Base-by-base conservation (phyloP, 2,329 filamentous ascomycete genomes). In the Graphium sp. region DNA sequence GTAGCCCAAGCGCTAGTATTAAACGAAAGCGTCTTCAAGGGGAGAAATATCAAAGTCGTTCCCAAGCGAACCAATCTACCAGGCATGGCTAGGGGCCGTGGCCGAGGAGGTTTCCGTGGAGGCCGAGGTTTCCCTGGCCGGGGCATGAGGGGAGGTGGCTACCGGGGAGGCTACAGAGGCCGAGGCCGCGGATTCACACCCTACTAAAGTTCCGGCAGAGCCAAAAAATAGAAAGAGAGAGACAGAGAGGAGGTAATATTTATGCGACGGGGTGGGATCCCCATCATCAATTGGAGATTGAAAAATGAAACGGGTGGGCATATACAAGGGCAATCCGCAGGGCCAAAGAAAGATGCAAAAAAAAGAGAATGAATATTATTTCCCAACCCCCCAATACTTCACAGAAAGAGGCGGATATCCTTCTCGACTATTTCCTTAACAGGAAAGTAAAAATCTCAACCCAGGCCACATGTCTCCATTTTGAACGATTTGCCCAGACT, bases 11-110 rank as follows among this genome's bases (percentile, higher is more conserved):
- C 89, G 16, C 67, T 98, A 35, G 84, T 95, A 22, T 63, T 98
- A 33, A 95, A 98, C 52, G 89, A 98, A 57, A 94, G 84, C 52
- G 66, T 91, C 33, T 93, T 98, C 58, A 84, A 89, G 45, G 85
- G 83, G 37, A 74, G 89, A 45, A 91, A 89, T 52, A 72, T 98
- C 50, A 98, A 98, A 72, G 89, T 95, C 48, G 59, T 58, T 7
- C 87, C 89, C 19, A 98, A 98, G 62, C 79, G 89, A 36, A 98
- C 89, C 41, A 98, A 98, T 49, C 62, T 98, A 30, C 89, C 89
- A 2, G 89, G 89, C 35, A 87, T 98, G 83, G 78, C 70, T 41
- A 74, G 87, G 37, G 83, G 84, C 17, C 64, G 81, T 29, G 73
- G 74, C 20, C 62, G 66, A 17, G 67, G 69, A 32, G 59, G 57